These are phyloP conservation scores for Aquilaria sinensis DNA, from an alignment of 345 rosid species.

Conservation along the genomic window DNA sequence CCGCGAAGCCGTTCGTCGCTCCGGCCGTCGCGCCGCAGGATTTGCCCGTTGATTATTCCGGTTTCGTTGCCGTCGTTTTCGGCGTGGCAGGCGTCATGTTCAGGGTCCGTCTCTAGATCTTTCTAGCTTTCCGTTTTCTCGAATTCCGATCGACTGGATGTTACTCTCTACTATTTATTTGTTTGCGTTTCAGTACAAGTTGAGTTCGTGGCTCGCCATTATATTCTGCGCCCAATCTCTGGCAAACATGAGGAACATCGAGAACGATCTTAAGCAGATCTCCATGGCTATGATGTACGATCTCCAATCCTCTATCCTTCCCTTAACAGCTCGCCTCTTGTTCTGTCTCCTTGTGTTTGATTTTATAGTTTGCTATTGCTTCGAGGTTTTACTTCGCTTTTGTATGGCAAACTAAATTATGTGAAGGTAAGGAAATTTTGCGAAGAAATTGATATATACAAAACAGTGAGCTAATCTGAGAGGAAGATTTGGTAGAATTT, in stretches of 20 bases:
- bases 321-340: neutral
- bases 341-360: neutral
- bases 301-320: neutral
- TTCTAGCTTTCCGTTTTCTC: neutral
- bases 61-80: conserved; percentile 84
- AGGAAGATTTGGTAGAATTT: too few relatives aligned
- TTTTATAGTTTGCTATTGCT: too few relatives aligned
- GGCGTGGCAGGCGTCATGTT: conserved; percentile 96
- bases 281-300: conserved; percentile 98
- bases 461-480: too few relatives aligned
- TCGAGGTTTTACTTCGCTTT: too few relatives aligned
- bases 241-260: conserved; percentile 78
- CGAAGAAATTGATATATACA: too few relatives aligned
- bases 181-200: conserved; percentile 61
- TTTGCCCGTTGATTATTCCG: conserved; percentile 93
- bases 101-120: conserved; percentile 36
- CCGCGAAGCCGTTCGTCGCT: conserved; percentile 63
- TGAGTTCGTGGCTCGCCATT: conserved; percentile 93
- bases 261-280: conserved; percentile 91
- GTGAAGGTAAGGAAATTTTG: too few relatives aligned
- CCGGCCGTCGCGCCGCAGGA: conserved; percentile 57
- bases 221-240: conserved; percentile 94
- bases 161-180: neutral
- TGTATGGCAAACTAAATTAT: too few relatives aligned
- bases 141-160: conserved; percentile 29